phyloP scores from a whole-genome alignment of 768 basidiomycete genomes.

The Tulasnella sp. region DNA sequence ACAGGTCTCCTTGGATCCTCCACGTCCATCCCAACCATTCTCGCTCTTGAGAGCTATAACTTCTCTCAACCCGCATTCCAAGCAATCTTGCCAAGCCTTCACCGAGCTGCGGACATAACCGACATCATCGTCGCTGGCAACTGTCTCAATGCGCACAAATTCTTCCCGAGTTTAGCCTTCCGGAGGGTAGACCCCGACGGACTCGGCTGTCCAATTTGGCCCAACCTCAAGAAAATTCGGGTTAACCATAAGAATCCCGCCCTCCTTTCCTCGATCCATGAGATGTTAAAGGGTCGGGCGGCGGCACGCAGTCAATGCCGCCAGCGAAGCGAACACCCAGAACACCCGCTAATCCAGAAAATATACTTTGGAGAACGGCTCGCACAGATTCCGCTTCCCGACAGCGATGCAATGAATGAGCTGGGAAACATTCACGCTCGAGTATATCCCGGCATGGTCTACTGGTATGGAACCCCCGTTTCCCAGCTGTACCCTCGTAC shows the following conservation, averaged over 20 bases:
- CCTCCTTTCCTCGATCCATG: too few relatives aligned
- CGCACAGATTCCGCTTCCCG: neutral
- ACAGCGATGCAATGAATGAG: neutral
- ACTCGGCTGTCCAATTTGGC: neutral
- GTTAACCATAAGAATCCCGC: too few relatives aligned
- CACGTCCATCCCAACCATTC: neutral
- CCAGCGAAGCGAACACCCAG: too few relatives aligned
- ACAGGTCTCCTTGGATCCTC: neutral
- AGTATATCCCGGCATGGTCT: neutral
- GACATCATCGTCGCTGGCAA: neutral
- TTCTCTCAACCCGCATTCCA: neutral
- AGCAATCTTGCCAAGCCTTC: neutral
- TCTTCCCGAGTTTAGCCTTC: neutral
- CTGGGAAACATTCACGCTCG: neutral
- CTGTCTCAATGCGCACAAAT: neutral
- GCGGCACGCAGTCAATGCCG: too few relatives aligned
- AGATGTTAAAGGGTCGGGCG: too few relatives aligned
- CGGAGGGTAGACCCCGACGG: neutral
- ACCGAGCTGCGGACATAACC: neutral
- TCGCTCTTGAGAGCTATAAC: neutral
- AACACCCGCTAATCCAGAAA: too few relatives aligned
- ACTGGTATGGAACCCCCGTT: neutral
- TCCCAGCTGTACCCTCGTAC: neutral
- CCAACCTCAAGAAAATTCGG: too few relatives aligned
- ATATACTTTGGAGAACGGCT: neutral